Evolutionary conservation across 2,329 filamentous ascomycete genomes (phyloP), one percentile per base, ranked within the genome.

Genomic region (Gnomoniopsis smithogilvyi): DNA sequence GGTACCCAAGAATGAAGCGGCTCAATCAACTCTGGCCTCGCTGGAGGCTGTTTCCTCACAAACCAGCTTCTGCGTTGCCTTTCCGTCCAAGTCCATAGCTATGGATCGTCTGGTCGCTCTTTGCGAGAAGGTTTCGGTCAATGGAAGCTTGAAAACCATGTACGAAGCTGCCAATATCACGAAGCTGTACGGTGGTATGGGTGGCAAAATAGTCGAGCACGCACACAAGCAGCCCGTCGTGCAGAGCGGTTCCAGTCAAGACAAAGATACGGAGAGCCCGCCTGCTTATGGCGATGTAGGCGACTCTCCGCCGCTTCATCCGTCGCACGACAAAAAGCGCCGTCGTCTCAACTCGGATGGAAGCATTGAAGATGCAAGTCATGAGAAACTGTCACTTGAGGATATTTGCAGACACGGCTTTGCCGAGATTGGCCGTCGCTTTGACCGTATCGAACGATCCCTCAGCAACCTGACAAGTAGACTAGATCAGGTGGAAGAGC

Each of bases 341-440:
- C 57, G 53, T 26, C 57, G 53, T 21, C 43, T 60, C 15, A 47
- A 55, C 17, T 53, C 58, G 19, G 50, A 54, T 15, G 34, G 6
- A 21, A 43, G 33, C 17, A 24, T 30, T 8, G 15, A 22, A 12
- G 43, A n/a, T 30, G 26, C 49, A 22, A 54, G 38, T 6, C 34
- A 54, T 14, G 19, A 47, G 21, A 46, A 41, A 38, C 24, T 51
- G 30, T 41, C 48, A 3, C 49, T 62, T 1, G 60, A 62, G 49
- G 60, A 62, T 1, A 60, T 62, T 12, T 62, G 56, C 24, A 62
- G 53, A 48, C 45, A 54, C 15, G 60, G 60, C 4, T 62, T 62
- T 34, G 48, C 22, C 22, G 57, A 59, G 11, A 56, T 62, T 3
- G 60, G 60, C 50, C 57, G 49, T 46, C 60, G 56, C 19, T 54